Evolutionary conservation across 176 grass and related monocot species (phyloP).

Genomic region (Carex pumila): DNA sequence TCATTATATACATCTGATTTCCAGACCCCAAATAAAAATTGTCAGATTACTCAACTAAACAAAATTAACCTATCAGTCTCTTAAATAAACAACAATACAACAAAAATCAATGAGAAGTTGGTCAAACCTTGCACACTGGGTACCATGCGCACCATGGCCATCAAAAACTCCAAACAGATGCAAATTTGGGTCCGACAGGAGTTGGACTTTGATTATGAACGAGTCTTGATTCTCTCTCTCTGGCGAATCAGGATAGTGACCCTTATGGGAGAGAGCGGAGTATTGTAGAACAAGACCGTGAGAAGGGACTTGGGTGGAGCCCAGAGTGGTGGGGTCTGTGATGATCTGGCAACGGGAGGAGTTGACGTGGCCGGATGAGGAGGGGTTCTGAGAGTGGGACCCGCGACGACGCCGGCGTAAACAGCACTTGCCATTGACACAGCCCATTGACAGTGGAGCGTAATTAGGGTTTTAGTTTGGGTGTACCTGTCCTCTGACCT

Average conservation of each 20-base stretch:
- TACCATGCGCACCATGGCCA: conserved; percentile 64
- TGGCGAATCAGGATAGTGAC: conserved; percentile 73
- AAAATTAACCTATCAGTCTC: not conserved
- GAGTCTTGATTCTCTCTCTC: conserved; percentile 76
- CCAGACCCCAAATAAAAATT: not conserved
- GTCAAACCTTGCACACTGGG: conserved; percentile 36
- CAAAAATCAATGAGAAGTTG: not conserved
- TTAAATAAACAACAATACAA: not conserved
- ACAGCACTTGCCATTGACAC: conserved; percentile 71
- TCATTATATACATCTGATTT: not conserved
- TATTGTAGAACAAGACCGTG: conserved; percentile 48
- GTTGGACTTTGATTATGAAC: conserved; percentile 41
- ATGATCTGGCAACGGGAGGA: not conserved
- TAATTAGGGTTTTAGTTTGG: conserved; percentile 7
- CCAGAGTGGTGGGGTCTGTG: conserved; percentile 27
- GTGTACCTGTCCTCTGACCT: not conserved
- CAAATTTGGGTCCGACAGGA: conserved; percentile 55
- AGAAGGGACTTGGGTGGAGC: conserved; percentile 37
- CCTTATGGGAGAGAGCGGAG: conserved; percentile 53
- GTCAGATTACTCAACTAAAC: not conserved
- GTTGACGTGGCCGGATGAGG: conserved; percentile 2
- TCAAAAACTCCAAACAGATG: conserved; percentile 95
- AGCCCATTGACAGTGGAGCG: conserved; percentile 37
- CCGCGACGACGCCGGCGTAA: conserved; percentile 6
- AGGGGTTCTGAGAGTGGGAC: not conserved